Base-by-base conservation (phyloP, 305 asterid species). In the Salvia sclarea region DNA sequence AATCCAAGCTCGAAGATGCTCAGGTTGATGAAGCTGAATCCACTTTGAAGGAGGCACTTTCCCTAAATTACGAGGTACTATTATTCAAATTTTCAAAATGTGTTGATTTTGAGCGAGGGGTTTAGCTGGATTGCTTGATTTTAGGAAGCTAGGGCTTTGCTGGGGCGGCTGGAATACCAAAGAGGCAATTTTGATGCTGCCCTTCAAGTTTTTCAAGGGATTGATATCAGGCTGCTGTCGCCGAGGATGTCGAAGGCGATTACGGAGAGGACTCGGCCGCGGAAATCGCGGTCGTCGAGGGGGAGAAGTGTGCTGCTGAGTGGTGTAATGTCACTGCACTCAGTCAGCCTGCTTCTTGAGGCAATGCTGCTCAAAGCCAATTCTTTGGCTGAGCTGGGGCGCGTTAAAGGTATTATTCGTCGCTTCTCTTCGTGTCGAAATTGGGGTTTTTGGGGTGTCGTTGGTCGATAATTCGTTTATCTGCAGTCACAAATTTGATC, bases 11-110 rank as follows among this genome's bases (percentile, higher is more conserved):
- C 37, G 97, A 90, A 77, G 98, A 92, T 82, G 97, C 98, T 57
- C 95, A 86, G 79, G 94, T 92, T 1, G 96, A 90, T 84, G 92
- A 90, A 86, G 96, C 84, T 52, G 98, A 92, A 62, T 92, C 98
- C 73, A 92, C 98, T 2, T 83, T 92, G 71, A 92, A 90, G 76
- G 98, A 92, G 75, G 96, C 97, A 14, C 90, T 86, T 44, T 85
- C 97, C 66, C 77, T 92, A 44, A 92, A 90, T 59, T 92, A 92
- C 68, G 96, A 92, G 98, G 98, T 88, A 30, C 5, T 13, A 8
- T 4, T 37, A 13, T 0, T 10, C 14, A 6, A 8, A 2, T 5
- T 16, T 45, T 45, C 9, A 43, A n/a, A 59, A 8, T 22, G 11
- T 49, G 16, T 31, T 47, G 33, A n/a, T n/a, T 50, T 14, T 63